These are phyloP conservation scores for Fusarium floridanum DNA, from an alignment of 2,329 filamentous ascomycete species.

Conservation along the genomic window DNA sequence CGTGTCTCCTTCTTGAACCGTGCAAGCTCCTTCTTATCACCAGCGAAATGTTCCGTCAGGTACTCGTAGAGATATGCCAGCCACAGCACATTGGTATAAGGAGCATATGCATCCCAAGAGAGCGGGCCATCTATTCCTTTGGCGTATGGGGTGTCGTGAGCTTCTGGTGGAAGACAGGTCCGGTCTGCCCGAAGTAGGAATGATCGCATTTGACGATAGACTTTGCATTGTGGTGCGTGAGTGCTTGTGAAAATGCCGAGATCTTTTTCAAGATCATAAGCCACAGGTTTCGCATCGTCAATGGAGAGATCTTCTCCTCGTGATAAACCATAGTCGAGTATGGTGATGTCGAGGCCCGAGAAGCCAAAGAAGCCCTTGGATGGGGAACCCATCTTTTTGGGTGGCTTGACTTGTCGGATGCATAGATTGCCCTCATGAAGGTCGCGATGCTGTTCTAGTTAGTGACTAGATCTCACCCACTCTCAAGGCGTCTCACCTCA, in stretches of 20 bases:
- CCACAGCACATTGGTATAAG: conserved; percentile 76
- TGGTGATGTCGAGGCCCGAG: conserved; percentile 73
- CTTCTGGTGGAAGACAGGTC: conserved; percentile 61
- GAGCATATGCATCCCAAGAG: conserved; percentile 67
- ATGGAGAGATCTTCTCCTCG: conserved; percentile 62
- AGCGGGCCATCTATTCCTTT: conserved; percentile 61
- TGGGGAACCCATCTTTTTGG: conserved; percentile 49
- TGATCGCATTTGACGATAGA: conserved; percentile 73
- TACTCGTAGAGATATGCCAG: conserved; percentile 72
- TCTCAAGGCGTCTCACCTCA: conserved; percentile 59
- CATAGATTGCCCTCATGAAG: conserved; percentile 76
- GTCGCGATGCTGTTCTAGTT: conserved; percentile 67
- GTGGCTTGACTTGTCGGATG: conserved; percentile 59
- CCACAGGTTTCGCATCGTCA: conserved; percentile 57
- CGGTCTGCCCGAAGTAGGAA: conserved; percentile 66
- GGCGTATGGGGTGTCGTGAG: conserved; percentile 62
- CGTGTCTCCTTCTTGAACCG: conserved; percentile 62
- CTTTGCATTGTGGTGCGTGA: conserved; percentile 70
- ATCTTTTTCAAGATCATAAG: conserved; percentile 71
- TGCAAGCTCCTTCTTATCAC: conserved; percentile 59
- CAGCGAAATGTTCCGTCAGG: conserved; percentile 61
- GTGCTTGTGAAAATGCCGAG: conserved; percentile 71
- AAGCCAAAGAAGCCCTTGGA: conserved; percentile 63
- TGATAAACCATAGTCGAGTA: conserved; percentile 75
- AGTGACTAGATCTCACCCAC: neutral